Conservation (phyloP, 2,329 filamentous ascomycete species). For the Trichophyton mentagrophytes region DNA sequence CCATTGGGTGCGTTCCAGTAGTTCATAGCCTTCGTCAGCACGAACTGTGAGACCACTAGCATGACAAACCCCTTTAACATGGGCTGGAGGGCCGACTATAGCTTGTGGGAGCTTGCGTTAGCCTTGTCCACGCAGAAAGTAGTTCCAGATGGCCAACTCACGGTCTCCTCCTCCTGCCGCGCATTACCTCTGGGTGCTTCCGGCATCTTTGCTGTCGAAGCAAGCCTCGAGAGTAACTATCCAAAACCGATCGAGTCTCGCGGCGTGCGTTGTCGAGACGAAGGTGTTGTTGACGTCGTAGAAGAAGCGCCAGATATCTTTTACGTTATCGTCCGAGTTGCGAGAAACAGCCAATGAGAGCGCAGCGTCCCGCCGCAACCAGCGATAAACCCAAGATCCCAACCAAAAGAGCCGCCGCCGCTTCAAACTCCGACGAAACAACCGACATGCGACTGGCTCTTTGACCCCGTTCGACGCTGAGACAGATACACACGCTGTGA, state of each 20-base stretch:
- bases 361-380: neutral
- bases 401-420: neutral
- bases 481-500: neutral
- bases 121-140: neutral
- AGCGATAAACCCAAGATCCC: neutral
- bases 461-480: neutral
- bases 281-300: neutral
- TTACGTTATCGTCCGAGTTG: neutral
- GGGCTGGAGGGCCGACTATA: constrained; percentile 20
- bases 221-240: neutral
- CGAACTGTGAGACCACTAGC: constrained; percentile 47
- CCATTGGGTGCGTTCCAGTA: constrained; percentile 20
- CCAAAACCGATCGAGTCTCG: neutral
- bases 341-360: neutral
- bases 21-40: constrained; percentile 42
- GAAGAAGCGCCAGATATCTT: neutral
- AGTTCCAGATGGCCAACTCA: neutral
- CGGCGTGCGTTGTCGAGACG: neutral
- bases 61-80: constrained; percentile 45
- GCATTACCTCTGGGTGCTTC: neutral
- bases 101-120: neutral
- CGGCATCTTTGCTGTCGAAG: neutral
- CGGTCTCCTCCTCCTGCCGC: neutral
- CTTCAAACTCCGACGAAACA: neutral
- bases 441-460: neutral